A percentile compares a stretch with the other conserved stretches of the same genome.
phyloP scores from a whole-genome alignment of 805 yeast species.

The Blastobotrys peoriensis region DNA sequence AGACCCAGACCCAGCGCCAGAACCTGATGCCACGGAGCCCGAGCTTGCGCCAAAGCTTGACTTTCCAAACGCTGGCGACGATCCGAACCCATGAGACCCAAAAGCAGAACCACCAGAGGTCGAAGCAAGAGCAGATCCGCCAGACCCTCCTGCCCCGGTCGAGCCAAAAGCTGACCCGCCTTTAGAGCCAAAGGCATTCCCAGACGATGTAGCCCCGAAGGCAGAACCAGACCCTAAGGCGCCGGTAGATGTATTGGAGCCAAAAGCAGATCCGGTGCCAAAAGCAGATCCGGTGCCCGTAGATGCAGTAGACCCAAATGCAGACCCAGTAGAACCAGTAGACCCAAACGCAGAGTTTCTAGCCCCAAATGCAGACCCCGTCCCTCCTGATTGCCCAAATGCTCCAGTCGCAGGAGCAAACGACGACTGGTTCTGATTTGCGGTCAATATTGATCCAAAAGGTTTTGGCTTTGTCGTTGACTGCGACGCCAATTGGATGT shows the following conservation, averaged over 20 bases:
- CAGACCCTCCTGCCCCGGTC: not conserved
- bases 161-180: constrained; percentile 1
- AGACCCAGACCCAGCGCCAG: constrained; percentile 1
- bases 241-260: constrained; percentile 6
- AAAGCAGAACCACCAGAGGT: constrained; percentile 22
- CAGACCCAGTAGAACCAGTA: constrained; percentile 8
- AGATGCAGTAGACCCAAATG: constrained; percentile 10
- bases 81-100: constrained; percentile 20
- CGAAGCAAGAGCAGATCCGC: constrained; percentile 17
- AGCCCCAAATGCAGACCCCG: not conserved
- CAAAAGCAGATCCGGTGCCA: constrained; percentile 8
- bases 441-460: constrained; percentile 7
- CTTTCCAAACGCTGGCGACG: constrained; percentile 16
- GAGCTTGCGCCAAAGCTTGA: constrained; percentile 9
- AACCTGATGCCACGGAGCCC: not conserved
- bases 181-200: constrained; percentile 8
- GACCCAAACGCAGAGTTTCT: constrained; percentile 20
- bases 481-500: constrained; percentile 42
- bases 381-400: constrained; percentile 5
- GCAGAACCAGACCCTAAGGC: constrained; percentile 12
- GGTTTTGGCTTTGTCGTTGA: constrained; percentile 9
- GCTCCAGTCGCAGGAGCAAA: constrained; percentile 3
- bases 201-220: not conserved
- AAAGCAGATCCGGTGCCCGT: constrained; percentile 2
- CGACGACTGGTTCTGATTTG: no score